Conservation (phyloP, 1,284 basidiomycete genomes). For the Laetiporus sulphureus region DNA sequence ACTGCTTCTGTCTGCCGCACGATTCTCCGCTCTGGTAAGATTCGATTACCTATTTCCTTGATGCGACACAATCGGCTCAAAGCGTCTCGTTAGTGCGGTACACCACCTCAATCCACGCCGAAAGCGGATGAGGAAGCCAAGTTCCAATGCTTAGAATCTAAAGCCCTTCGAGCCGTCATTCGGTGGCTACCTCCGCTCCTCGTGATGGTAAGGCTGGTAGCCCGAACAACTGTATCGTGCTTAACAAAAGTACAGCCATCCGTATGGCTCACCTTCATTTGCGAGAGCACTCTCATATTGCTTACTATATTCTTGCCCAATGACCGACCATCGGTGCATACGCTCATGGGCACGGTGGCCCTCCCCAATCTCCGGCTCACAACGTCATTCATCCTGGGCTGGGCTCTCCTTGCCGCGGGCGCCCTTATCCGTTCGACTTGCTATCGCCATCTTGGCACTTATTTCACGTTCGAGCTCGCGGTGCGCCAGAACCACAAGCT, state of each 20-base stretch:
- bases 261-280: not conserved
- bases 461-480: constrained; percentile 12
- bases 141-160: constrained; percentile 1
- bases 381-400: constrained; percentile 5
- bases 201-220: constrained; percentile 1
- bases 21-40: constrained; percentile 3
- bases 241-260: constrained; percentile 1
- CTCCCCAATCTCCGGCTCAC: constrained; percentile 5
- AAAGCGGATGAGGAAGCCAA: constrained; percentile 3
- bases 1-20: constrained; percentile 5
- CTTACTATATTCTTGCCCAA: too few relatives aligned
- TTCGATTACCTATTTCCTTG: not conserved
- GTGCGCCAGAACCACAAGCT: constrained; percentile 10
- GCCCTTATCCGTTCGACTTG: constrained; percentile 6
- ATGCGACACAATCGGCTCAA: not conserved
- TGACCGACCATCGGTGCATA: too few relatives aligned
- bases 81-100: constrained; percentile 1
- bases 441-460: constrained; percentile 8
- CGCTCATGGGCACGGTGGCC: too few relatives aligned
- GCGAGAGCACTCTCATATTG: constrained; percentile 26
- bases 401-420: constrained; percentile 4
- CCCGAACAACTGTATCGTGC: not conserved
- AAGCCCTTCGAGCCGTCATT: constrained; percentile 1
- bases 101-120: constrained; percentile 4
- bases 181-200: constrained; percentile 5